Base-by-base conservation (phyloP, 2,329 filamentous ascomycete species). In the Penicillium sclerotigenum region DNA sequence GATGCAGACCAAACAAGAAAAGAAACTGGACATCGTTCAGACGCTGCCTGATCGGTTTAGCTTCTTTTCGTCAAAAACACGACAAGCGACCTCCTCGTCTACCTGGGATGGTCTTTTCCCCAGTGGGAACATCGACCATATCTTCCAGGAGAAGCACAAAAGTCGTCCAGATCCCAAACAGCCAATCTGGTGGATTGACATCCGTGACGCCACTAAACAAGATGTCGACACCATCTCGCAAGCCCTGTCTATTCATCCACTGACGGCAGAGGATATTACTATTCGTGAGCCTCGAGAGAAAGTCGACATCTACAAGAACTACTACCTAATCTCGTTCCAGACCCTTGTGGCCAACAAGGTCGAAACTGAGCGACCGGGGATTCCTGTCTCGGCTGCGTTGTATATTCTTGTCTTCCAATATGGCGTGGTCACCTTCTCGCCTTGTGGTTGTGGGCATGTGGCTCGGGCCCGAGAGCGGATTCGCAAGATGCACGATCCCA, bases 311-410 rank as follows among this genome's bases (percentile, higher is more conserved):
- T 97, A 97, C 76, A 88, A 89, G 16, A 90, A 91, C 22, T 99
- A 99, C 78, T 99, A 97, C 76, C 96, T 99, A 71, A 90, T 96
- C 43, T 95, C 90, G 69, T 97, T 97, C 80, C 87, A 92, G 51
- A 96, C 92, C 0, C 5, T 97, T 94, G 80, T 88, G 82, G 63
- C 86, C 88, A 50, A 80, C 87, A 61, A 87, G 91, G 13, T 7
- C 34, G 64, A 87, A 87, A 62, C 82, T 85, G 47, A 86, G 85
- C 42, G 85, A 87, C 56, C 84, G 87, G 56, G 37, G 5, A 92
- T 94, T 68, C 88, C 96, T 61, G 88, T 95, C 66, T 91, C 92
- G 0, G 90, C 95, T 76, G 95, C 96, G 71, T 87, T 96, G 47
- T 97, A 97, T 70, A 93, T 96, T 45, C 85, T 97, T 50, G 94